Evolutionary conservation across 495 filamentous ascomycete species (phyloP).

Genomic region (Penicillium chermesinum): DNA sequence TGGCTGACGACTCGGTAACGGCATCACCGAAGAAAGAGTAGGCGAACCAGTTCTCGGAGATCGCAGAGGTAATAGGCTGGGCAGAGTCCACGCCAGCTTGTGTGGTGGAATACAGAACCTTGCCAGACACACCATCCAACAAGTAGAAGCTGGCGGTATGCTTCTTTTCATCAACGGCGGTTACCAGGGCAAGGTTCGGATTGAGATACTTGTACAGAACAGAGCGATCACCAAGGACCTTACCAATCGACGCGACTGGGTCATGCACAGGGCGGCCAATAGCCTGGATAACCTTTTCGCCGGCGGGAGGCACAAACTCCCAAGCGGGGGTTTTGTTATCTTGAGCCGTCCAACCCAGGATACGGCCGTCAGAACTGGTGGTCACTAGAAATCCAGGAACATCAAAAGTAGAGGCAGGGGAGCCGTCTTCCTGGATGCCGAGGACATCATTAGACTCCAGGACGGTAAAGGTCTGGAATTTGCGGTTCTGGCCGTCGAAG

Average conservation of each 20-base stretch:
- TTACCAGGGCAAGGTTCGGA: conserved; percentile 77
- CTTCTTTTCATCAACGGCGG: conserved; percentile 53
- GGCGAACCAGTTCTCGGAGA: conserved; percentile 94
- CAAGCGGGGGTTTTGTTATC: conserved; percentile 55
- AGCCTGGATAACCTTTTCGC: conserved; percentile 62
- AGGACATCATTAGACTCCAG: conserved; percentile 23
- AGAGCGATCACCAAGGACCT: conserved; percentile 81
- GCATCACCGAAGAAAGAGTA: conserved; percentile 77
- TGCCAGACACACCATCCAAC: conserved; percentile 80
- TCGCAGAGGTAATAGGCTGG: conserved; percentile 66
- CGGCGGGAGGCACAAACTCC: conserved; percentile 64
- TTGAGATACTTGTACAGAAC: conserved; percentile 98
- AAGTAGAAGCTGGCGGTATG: conserved; percentile 65
- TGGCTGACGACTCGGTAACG: conserved; percentile 49
- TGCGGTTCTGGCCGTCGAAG: conserved; percentile 19
- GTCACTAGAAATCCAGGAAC: conserved; percentile 50
- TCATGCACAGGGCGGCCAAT: conserved; percentile 69
- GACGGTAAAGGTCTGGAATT: conserved; percentile 30
- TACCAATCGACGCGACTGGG: conserved; percentile 89
- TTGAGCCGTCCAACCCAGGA: conserved; percentile 54
- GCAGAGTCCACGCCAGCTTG: conserved; percentile 70
- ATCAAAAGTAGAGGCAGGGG: conserved; percentile 24
- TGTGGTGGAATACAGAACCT: conserved; percentile 62
- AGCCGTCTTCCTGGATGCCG: conserved; percentile 33
- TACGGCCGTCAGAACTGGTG: conserved; percentile 51